Percentiles rank a stretch among this genome's conserved stretches.
Evolutionary conservation across 2,329 filamentous ascomycete genomes (phyloP).

Genomic region (Teratosphaeriaceae sp.): DNA sequence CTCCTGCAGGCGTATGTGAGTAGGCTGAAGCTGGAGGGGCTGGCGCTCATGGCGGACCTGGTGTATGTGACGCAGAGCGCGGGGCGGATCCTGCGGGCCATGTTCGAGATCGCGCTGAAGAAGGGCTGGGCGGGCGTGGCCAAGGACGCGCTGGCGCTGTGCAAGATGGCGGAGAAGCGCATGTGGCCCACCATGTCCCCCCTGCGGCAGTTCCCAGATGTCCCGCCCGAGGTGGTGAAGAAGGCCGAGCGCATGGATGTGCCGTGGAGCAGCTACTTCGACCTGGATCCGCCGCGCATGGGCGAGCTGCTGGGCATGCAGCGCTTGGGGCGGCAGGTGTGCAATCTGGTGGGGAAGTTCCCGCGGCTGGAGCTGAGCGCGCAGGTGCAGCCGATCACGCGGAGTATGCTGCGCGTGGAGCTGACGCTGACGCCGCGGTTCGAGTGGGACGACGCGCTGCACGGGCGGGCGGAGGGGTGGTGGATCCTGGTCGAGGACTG

Average conservation of each 20-base stretch:
- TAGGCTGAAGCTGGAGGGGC: constrained; percentile 82
- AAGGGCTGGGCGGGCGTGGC: constrained; percentile 94
- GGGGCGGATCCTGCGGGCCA: constrained; percentile 86
- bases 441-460: constrained; percentile 85
- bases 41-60: constrained; percentile 96
- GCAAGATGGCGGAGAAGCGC: constrained; percentile 98
- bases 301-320: constrained; percentile 88
- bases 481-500: constrained; percentile 98
- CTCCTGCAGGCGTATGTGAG: constrained; percentile 95
- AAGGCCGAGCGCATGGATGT: constrained; percentile 95
- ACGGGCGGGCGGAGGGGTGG: constrained; percentile 84
- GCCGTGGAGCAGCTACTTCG: constrained; percentile 88
- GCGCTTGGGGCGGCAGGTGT: constrained; percentile 79
- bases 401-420: constrained; percentile 86
- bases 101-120: constrained; percentile 96
- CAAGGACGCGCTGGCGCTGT: constrained; percentile 85
- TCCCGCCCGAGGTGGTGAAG: constrained; percentile 76
- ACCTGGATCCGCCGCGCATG: constrained; percentile 93
- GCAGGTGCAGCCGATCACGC: constrained; percentile 88
- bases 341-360: constrained; percentile 82
- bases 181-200: constrained; percentile 99
- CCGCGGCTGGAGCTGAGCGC: constrained; percentile 88
- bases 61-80: constrained; percentile 98
- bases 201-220: constrained; percentile 78
- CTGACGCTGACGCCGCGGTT: constrained; percentile 91